Evolutionary conservation across 768 basidiomycete species (phyloP), one percentile per base, ranked within the genome.

Genomic region (Termitomyces sp.): DNA sequence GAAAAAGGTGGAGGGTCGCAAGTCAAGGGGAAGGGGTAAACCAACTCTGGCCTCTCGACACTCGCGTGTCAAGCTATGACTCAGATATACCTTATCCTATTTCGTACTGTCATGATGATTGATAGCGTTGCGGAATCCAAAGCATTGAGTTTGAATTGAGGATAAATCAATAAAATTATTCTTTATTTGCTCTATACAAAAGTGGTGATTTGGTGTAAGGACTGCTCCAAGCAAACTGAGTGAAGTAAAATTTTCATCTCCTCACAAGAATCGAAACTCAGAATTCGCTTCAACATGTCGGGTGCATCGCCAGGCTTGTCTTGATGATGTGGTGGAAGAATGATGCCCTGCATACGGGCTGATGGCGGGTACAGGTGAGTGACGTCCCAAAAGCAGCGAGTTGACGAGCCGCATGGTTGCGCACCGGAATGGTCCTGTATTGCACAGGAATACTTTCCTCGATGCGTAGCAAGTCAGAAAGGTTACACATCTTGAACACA

Each of bases 371-470:
- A 2, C 21, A 8, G 63, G 26, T 37, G 42, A 5, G 55, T 63
- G 11, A 57, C 55, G 26, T 26, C 57, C 48, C 44, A 61, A 57
- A 44, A 80, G 57, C 4, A 85, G 64, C 2, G 63, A 63, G 1
- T 66, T 67, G 1, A 79, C 58, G 54, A 87, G 79, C n/a, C 69
- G 71, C 9, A 71, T 70, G 30, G 87, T 75, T 1, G 73, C 23
- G 23, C 23, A 23, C 73, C 17, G 80, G 71, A 5, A 84, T 58
- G 1, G 72, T 79, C 47, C 85, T 80, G 62, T 78, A 75, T 33
- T 76, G 69, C 0, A 68, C 61, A 0, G 91, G 89, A 17, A 91
- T 79, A 57, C 83, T 84, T 71, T 94, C 91, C 91, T 93, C 23
- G 23, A 23, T 23, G 54, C n/a, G 54, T 26, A 35, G 21, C 23